A percentile compares a stretch with the other conserved stretches of the same genome.
Evolutionary conservation across 2,329 filamentous ascomycete genomes (phyloP).

Genomic region (Calonectria leucothoes): DNA sequence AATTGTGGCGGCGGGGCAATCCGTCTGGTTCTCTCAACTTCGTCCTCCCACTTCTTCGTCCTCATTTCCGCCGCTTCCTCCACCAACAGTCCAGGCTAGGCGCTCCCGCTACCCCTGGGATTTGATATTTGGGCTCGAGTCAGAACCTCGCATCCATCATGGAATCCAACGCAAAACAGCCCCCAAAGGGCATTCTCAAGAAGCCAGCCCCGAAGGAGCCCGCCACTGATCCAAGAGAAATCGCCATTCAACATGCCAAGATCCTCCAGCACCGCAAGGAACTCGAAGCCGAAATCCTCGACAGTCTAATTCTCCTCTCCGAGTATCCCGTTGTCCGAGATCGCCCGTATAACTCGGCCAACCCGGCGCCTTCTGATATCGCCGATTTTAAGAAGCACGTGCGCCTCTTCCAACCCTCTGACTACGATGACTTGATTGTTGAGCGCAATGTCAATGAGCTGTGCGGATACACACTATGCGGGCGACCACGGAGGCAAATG

Average conservation of each 20-base stretch:
- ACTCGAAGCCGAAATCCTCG: conserved; percentile 78
- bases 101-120: neutral
- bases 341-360: conserved; percentile 54
- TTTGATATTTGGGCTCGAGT: neutral
- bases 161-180: conserved; percentile 46
- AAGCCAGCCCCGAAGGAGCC: conserved; percentile 53
- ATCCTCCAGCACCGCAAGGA: conserved; percentile 86
- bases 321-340: conserved; percentile 60
- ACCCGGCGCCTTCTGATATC: conserved; percentile 68
- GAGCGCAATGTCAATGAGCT: conserved; percentile 87
- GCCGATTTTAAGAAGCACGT: conserved; percentile 74
- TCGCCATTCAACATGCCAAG: conserved; percentile 84
- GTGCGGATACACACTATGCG: conserved; percentile 89
- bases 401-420: conserved; percentile 81
- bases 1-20: conserved; percentile 24
- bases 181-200: conserved; percentile 70
- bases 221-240: conserved; percentile 60
- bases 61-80: conserved; percentile 3
- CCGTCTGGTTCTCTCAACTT: neutral
- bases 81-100: neutral
- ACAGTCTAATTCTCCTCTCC: conserved; percentile 77
- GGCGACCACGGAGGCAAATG: conserved; percentile 68
- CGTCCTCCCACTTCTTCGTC: neutral
- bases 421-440: conserved; percentile 89
- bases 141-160: conserved; percentile 33